Base-by-base conservation (phyloP, 257 asterid species). In the Paraleonurus japonicus region DNA sequence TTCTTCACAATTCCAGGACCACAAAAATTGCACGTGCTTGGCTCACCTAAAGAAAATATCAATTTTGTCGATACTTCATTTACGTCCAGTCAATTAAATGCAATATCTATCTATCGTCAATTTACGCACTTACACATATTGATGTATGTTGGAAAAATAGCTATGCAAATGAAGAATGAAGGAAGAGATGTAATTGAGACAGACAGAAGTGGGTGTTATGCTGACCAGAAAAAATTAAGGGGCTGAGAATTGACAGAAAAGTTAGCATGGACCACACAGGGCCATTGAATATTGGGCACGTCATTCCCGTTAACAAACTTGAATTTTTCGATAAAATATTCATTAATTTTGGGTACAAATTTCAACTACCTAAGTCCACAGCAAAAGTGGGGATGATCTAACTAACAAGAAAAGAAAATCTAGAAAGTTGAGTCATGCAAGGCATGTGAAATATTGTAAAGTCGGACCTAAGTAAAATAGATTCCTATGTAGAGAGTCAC, bases 261-360 rank as follows among this genome's bases (percentile, higher is more conserved):
- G 77, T 60, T 43, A 53, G 22, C 20, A 61, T 74, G 85, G 82
- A 81, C 81, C 82, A 78, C 43, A 57, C 68, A 45, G 26, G 10
- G 43, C 81, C 81, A 71, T 78, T 67, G 78, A 75, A 71, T 61
- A 58, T n/a, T 71, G 82, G 54, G 63, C 80, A 60, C 74, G 47
- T 60, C 74, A 13, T 19, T 70, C 80, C 19, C 32, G n/a, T 61
- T 33, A 16, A 24, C 72, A 22, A 16, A 57, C 65, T 55, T 9
- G 17, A 55, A 57, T 51, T 65, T 35, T 8, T 54, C 27, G 17
- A 39, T 28, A 43, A 30, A 54, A 13, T 4, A 50, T 22, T 65
- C 39, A 15, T 43, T 11, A 41, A 41, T 41, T 41, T 3, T 41
- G 48, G 11, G 33, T 43, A 27, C 48, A 27, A 70, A 58, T 27